These are phyloP conservation scores for Spongiforma sp. DNA, from an alignment of 1,284 basidiomycete genomes.

Conservation along the genomic window DNA sequence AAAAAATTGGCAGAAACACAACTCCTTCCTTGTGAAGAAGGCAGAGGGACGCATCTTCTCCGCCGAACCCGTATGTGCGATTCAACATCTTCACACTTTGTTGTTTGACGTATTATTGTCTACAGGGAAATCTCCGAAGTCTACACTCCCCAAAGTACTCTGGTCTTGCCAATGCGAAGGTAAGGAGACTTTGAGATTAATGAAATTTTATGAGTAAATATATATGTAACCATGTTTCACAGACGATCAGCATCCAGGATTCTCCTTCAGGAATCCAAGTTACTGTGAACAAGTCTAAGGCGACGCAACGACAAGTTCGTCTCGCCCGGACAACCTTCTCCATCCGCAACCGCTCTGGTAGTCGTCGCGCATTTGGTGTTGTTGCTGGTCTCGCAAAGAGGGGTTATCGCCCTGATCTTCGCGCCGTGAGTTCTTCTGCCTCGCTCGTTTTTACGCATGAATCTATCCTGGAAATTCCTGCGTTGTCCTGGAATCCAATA, in stretches of 20 bases:
- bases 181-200: conserved; percentile 34
- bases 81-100: not conserved
- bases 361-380: conserved; percentile 77
- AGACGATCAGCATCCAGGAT: conserved; percentile 75
- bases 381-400: conserved; percentile 69
- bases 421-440: conserved; percentile 61
- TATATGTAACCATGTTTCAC: conserved; percentile 4
- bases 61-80: conserved; percentile 74
- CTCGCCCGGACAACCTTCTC: conserved; percentile 52
- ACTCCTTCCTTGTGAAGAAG: conserved; percentile 85
- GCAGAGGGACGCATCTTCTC: conserved; percentile 81
- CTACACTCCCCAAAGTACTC: conserved; percentile 91
- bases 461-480: no score
- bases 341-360: conserved; percentile 76
- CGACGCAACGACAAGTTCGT: conserved; percentile 59
- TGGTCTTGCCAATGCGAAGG: conserved; percentile 85
- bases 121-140: conserved; percentile 85
- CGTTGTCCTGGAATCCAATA: conserved; percentile 5
- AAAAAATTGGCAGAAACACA: conserved; percentile 63
- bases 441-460: not conserved
- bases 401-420: conserved; percentile 86
- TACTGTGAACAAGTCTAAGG: conserved; percentile 72
- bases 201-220: no score
- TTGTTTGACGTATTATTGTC: conserved; percentile 6
- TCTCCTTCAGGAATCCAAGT: conserved; percentile 68